Evolutionary conservation across 2,329 filamentous ascomycete genomes (phyloP).

Genomic region (Aspergillus arachidicola): DNA sequence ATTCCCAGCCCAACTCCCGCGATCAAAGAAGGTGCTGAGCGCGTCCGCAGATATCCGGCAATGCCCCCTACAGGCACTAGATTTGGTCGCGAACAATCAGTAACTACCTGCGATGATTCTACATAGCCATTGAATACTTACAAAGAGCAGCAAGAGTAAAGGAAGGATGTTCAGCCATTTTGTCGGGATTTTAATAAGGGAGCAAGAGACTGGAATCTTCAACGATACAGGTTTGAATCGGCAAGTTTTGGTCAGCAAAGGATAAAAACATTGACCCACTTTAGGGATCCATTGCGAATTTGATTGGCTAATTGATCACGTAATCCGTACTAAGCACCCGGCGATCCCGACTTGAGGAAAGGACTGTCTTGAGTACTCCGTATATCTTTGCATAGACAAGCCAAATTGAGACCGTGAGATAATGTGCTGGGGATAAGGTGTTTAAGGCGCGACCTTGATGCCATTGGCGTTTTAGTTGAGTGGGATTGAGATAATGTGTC

Average conservation of each 20-base stretch:
- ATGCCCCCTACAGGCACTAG: slow-evolving; percentile 21
- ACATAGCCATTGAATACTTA: not conserved
- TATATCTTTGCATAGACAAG: no score
- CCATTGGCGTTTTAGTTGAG: no score
- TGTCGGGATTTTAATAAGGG: not conserved
- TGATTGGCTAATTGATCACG: no score
- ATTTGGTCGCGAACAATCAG: not conserved
- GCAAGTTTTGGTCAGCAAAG: not conserved
- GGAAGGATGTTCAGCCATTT: not conserved
- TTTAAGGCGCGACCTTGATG: no score
- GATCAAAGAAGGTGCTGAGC: slow-evolving; percentile 20
- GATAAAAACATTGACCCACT: no score
- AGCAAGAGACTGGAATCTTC: not conserved
- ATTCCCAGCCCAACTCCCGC: slow-evolving; percentile 21
- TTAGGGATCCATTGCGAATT: no score
- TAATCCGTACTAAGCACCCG: not conserved
- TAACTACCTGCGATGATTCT: not conserved
- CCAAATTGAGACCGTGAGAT: no score
- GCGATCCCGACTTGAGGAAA: no score
- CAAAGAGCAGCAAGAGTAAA: not conserved
- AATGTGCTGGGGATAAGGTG: no score
- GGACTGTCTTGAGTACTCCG: no score
- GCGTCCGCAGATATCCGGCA: slow-evolving; percentile 20
- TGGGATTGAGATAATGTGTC: no score
- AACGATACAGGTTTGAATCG: not conserved